Conservation (phyloP, 768 basidiomycete genomes). For the Lactarius psammicola region DNA sequence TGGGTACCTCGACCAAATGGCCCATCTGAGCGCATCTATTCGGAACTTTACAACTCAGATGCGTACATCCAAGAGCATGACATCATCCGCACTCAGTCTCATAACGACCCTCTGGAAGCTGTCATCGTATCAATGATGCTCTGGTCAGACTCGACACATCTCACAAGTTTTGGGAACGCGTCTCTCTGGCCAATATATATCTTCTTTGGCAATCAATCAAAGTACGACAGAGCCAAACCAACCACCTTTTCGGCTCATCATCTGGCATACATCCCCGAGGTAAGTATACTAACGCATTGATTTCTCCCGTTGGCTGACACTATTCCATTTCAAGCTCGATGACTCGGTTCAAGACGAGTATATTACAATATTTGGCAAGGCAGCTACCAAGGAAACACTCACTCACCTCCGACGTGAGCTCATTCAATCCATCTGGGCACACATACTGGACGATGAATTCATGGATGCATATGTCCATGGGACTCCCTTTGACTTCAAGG, state of each 20-base stretch:
- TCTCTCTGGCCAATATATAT: constrained; percentile 31
- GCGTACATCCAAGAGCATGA: too few relatives aligned
- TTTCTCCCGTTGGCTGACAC: too few relatives aligned
- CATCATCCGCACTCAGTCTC: too few relatives aligned
- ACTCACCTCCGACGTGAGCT: constrained; percentile 37
- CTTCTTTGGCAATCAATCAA: not conserved
- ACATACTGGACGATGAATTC: constrained; percentile 32
- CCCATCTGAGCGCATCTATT: too few relatives aligned
- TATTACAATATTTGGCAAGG: too few relatives aligned
- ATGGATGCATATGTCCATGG: constrained; percentile 33
- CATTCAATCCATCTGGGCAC: constrained; percentile 35
- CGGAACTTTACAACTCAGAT: too few relatives aligned
- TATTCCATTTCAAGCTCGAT: constrained; percentile 31
- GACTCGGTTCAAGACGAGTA: constrained; percentile 34
- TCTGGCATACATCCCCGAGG: not conserved
- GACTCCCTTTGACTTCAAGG: constrained; percentile 32
- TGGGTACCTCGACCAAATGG: too few relatives aligned
- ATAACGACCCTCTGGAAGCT: too few relatives aligned
- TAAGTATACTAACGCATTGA: too few relatives aligned
- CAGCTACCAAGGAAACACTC: constrained; percentile 21
- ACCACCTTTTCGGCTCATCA: constrained; percentile 14
- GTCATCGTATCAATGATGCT: too few relatives aligned
- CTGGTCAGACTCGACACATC: constrained; percentile 33
- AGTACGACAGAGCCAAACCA: constrained; percentile 27
- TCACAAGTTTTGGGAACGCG: constrained; percentile 33